Conservation (phyloP, 352 stramenopile species). For the Elongisporangium anandrum region DNA sequence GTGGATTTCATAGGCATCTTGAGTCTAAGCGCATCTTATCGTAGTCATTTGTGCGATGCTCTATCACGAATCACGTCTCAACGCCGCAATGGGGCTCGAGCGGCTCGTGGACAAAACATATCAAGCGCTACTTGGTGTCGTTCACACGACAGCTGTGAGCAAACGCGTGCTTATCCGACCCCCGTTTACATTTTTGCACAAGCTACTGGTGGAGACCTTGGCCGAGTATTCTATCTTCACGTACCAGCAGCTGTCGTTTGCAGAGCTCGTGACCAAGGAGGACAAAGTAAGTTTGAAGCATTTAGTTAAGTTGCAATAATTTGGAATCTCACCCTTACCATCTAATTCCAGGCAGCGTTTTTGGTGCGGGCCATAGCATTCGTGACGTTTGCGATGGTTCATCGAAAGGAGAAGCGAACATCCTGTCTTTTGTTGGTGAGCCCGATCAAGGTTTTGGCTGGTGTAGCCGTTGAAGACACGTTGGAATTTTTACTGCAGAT, state of each 20-base stretch:
- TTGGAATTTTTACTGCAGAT: slow-evolving; percentile 75
- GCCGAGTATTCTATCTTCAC: slow-evolving; percentile 60
- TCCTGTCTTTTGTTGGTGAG: slow-evolving; percentile 76
- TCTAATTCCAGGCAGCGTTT: slow-evolving; percentile 72
- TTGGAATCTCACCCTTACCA: too few relatives aligned
- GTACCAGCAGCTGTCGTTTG: slow-evolving; percentile 57
- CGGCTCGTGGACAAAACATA: slow-evolving; percentile 62
- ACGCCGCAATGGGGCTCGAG: slow-evolving; percentile 12
- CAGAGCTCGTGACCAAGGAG: slow-evolving; percentile 56
- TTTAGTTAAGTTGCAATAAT: background rate
- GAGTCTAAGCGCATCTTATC: background rate
- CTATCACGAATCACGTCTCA: background rate
- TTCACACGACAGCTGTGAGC: slow-evolving; percentile 66
- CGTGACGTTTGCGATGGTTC: slow-evolving; percentile 51
- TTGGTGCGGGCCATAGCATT: slow-evolving; percentile 73
- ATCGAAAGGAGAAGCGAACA: slow-evolving; percentile 37
- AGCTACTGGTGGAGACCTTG: slow-evolving; percentile 68
- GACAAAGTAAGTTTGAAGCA: slow-evolving; percentile 42
- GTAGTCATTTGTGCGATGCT: background rate
- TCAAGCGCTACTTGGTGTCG: slow-evolving; percentile 46
- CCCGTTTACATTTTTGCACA: slow-evolving; percentile 83
- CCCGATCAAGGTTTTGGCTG: slow-evolving; percentile 79
- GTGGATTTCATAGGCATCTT: background rate
- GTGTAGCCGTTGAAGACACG: slow-evolving; percentile 57
- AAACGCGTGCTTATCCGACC: slow-evolving; percentile 62